Conservation (phyloP, 2,329 filamentous ascomycete genomes). For the Colletotrichum sp. region DNA sequence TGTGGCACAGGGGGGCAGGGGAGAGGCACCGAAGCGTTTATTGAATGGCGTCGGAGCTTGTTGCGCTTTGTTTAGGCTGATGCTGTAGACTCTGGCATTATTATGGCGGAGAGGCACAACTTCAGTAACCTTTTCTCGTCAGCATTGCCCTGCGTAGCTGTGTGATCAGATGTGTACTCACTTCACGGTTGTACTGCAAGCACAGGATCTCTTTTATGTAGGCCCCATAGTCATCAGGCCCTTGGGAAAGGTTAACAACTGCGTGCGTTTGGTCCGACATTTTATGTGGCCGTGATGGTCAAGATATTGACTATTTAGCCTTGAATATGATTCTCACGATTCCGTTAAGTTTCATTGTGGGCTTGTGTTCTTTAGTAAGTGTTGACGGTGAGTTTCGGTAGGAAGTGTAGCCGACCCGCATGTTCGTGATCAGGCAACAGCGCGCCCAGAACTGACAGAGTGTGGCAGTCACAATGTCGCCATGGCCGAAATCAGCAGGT, state of each 20-base stretch:
- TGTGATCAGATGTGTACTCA: background rate
- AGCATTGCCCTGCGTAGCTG: background rate
- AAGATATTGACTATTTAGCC: background rate
- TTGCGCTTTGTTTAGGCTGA: background rate
- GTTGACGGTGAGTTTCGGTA: background rate
- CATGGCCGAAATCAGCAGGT: background rate
- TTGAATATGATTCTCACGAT: background rate
- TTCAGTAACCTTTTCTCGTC: background rate
- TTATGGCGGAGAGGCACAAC: background rate
- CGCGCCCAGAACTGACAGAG: background rate
- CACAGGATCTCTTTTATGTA: background rate
- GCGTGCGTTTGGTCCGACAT: background rate
- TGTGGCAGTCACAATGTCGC: background rate
- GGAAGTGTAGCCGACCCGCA: background rate
- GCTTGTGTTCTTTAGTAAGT: background rate
- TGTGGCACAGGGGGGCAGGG: background rate
- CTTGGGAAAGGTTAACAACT: accelerated
- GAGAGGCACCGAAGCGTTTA: background rate
- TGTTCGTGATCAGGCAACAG: background rate
- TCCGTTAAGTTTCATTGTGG: background rate
- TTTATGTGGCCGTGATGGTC: accelerated
- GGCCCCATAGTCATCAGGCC: background rate
- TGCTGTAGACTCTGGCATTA: background rate
- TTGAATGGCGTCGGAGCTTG: background rate
- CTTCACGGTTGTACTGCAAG: background rate